Evolutionary conservation across 805 yeast genomes (phyloP).

Genomic region (Candida tibetensis): DNA sequence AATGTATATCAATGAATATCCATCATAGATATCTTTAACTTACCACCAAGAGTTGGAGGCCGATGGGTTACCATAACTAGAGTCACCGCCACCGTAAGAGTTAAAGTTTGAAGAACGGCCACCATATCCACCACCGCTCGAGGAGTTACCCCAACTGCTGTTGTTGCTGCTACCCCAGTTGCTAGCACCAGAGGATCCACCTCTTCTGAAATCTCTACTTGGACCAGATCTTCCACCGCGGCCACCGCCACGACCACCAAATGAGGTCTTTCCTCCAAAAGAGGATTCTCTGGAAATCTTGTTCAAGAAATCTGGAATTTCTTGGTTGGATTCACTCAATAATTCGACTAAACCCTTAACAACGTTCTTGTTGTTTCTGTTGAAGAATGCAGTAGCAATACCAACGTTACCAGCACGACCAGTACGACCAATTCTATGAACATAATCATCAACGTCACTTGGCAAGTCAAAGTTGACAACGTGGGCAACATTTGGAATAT

Average conservation of each 20-base stretch:
- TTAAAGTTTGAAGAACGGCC: conserved; percentile 9
- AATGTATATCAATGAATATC: conserved; percentile 3
- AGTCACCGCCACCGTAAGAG: conserved; percentile 24
- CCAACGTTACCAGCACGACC: conserved; percentile 99
- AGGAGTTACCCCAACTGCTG: conserved; percentile 22
- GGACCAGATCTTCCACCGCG: conserved; percentile 58
- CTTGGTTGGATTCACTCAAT: conserved; percentile 95
- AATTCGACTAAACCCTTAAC: conserved; percentile 85
- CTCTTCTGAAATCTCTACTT: conserved; percentile 56
- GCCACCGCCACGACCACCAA: conserved; percentile 29
- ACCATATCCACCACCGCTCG: conserved; percentile 11
- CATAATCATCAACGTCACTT: conserved; percentile 95
- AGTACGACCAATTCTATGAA: conserved; percentile 99
- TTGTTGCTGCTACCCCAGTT: conserved; percentile 17
- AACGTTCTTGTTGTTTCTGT: conserved; percentile 89
- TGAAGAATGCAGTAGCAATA: conserved; percentile 96
- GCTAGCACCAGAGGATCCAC: conserved; percentile 22
- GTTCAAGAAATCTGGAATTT: conserved; percentile 85
- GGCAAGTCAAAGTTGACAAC: conserved; percentile 98
- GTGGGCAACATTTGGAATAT: conserved; percentile 97
- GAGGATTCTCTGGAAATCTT: conserved; percentile 75
- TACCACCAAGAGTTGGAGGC: conserved; percentile 43
- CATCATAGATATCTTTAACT: conserved; percentile 8
- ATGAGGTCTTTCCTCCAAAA: conserved; percentile 41
- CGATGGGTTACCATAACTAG: conserved; percentile 36